phyloP scores from a whole-genome alignment of 2,329 filamentous ascomycete genomes.

The Talaromyces marneffei region DNA sequence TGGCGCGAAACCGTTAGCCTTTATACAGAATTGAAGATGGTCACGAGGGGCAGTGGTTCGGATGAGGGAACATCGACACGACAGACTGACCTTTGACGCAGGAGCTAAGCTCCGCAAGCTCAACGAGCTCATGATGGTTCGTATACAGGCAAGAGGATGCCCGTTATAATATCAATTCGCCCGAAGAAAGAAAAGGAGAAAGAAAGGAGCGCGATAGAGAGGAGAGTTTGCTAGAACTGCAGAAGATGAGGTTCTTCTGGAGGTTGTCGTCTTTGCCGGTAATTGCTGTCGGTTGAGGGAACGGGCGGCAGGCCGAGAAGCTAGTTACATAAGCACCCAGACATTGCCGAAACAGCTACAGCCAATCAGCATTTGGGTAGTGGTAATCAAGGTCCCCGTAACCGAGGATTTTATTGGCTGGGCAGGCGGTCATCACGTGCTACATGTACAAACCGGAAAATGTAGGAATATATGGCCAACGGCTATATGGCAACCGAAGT shows the following conservation, averaged over 20 bases:
- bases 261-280: slow-evolving; percentile 5
- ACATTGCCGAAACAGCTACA: slow-evolving; percentile 29
- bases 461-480: slow-evolving; percentile 19
- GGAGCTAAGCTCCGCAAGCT: slow-evolving; percentile 47
- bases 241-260: slow-evolving; percentile 7
- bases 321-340: slow-evolving; percentile 31
- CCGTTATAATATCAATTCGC: slow-evolving; percentile 18
- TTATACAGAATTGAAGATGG: slow-evolving; percentile 11
- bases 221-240: slow-evolving; percentile 16
- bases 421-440: slow-evolving; percentile 25
- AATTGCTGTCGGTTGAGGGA: slow-evolving; percentile 20
- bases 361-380: slow-evolving; percentile 30
- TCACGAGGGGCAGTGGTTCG: slow-evolving; percentile 12
- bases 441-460: slow-evolving; percentile 22
- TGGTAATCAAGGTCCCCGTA: slow-evolving; percentile 34
- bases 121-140: slow-evolving; percentile 45
- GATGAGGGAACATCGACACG: slow-evolving; percentile 17
- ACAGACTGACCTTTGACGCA: slow-evolving; percentile 41
- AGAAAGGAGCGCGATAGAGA: slow-evolving; percentile 20
- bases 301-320: slow-evolving; percentile 16
- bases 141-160: slow-evolving; percentile 15
- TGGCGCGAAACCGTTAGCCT: slow-evolving; percentile 21
- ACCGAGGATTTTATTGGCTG: slow-evolving; percentile 26
- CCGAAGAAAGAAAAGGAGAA: slow-evolving; percentile 20
- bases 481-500: slow-evolving; percentile 14